phyloP scores from a whole-genome alignment of 2,329 filamentous ascomycete species.

The Aphanoascus verrucosus region DNA sequence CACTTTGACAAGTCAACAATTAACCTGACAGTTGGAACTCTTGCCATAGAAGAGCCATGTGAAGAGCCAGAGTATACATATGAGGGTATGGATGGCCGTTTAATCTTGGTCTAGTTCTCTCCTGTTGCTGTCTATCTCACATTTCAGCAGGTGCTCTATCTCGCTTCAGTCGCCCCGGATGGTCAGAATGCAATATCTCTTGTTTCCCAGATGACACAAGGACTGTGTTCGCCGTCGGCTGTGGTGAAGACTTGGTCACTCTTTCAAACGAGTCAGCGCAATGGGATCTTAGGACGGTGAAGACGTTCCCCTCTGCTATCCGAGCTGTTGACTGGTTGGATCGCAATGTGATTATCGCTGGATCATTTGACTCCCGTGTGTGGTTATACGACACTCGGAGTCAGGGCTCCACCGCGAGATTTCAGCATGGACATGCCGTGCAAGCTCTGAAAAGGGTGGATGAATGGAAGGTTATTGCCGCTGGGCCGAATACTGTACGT shows the following conservation, averaged over 20 bases:
- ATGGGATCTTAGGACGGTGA: conserved; percentile 24
- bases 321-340: conserved; percentile 32
- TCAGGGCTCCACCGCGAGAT: conserved; percentile 23
- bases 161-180: conserved; percentile 19
- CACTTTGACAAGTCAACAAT: background rate
- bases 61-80: background rate
- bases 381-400: conserved; percentile 30
- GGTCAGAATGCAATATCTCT: conserved; percentile 30
- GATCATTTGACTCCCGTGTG: conserved; percentile 27
- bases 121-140: background rate
- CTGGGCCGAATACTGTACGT: conserved; percentile 12
- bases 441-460: conserved; percentile 29
- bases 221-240: conserved; percentile 30
- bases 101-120: background rate
- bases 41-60: background rate
- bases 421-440: conserved; percentile 28
- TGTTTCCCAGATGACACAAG: conserved; percentile 23
- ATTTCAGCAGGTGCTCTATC: conserved; percentile 4
- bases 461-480: conserved; percentile 27
- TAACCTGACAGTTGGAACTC: conserved; percentile 5
- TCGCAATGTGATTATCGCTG: conserved; percentile 27
- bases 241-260: conserved; percentile 29
- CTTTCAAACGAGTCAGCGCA: conserved; percentile 22
- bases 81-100: background rate
- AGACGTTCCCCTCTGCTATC: conserved; percentile 17